Percentiles rank a stretch among this genome's conserved stretches.
phyloP scores from a whole-genome alignment of 352 stramenopile genomes.

The Phytophthora meadii region DNA sequence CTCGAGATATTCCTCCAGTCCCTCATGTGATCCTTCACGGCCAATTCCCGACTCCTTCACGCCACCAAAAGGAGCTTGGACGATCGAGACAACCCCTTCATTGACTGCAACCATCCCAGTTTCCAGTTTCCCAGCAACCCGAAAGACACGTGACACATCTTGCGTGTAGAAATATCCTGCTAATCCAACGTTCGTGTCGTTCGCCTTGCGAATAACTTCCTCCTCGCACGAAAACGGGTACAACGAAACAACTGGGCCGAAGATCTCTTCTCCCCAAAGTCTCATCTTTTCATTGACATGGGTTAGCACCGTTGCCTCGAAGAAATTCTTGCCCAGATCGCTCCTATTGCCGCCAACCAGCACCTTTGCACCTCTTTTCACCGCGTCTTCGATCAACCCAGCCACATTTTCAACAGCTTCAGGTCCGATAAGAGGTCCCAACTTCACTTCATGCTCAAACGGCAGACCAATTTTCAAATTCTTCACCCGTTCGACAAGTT shows the following conservation, averaged over 20 bases:
- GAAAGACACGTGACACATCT: conserved; percentile 82
- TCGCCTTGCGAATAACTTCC: conserved; percentile 93
- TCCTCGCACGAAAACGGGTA: conserved; percentile 92
- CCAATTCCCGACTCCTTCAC: conserved; percentile 88
- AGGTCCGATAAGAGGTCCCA: conserved; percentile 96
- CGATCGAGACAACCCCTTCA: conserved; percentile 79
- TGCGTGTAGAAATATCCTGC: conserved; percentile 94
- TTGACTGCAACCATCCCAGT: conserved; percentile 94
- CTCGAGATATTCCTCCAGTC: conserved; percentile 94
- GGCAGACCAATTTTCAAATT: conserved; percentile 89
- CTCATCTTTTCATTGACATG: conserved; percentile 80
- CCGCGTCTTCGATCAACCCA: conserved; percentile 85
- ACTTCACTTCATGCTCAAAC: conserved; percentile 63
- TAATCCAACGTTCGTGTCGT: conserved; percentile 89
- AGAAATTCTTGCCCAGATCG: conserved; percentile 90
- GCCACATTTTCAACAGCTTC: conserved; percentile 86
- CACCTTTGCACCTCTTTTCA: conserved; percentile 87
- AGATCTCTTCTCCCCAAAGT: conserved; percentile 92
- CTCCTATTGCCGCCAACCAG: conserved; percentile 80
- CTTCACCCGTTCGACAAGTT: conserved; percentile 66
- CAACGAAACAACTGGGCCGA: conserved; percentile 94
- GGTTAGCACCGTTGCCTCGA: conserved; percentile 92
- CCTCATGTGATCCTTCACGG: conserved; percentile 84
- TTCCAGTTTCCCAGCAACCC: conserved; percentile 83
- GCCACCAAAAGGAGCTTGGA: conserved; percentile 84